Percentiles rank a stretch among this genome's conserved stretches.
Conservation (phyloP, 2,329 filamentous ascomycete genomes). For the Fusarium sp. region DNA sequence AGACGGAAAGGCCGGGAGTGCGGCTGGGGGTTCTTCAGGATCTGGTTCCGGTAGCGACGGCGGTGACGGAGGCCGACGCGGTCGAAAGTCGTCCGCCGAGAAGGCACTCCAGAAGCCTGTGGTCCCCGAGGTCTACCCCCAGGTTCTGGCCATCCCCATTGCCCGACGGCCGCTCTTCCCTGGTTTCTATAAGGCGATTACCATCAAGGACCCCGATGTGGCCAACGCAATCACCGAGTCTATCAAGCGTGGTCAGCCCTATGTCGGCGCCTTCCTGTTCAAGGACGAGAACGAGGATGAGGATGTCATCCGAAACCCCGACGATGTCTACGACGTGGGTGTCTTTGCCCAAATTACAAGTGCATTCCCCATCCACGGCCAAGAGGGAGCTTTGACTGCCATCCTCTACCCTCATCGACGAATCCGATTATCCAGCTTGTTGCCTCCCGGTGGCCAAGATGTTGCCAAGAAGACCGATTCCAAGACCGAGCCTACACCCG, state of each 20-base stretch:
- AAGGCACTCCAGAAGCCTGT: slow-evolving; percentile 85
- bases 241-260: slow-evolving; percentile 96
- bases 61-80: slow-evolving; percentile 74
- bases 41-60: slow-evolving; percentile 64
- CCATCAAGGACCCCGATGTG: slow-evolving; percentile 92
- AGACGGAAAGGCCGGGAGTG: slow-evolving; percentile 67
- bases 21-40: slow-evolving; percentile 63
- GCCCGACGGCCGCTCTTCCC: slow-evolving; percentile 93
- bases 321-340: slow-evolving; percentile 94
- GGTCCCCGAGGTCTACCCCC: slow-evolving; percentile 94
- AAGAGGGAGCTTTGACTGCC: slow-evolving; percentile 86
- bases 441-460: slow-evolving; percentile 72
- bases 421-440: slow-evolving; percentile 87
- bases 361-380: slow-evolving; percentile 89
- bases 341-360: slow-evolving; percentile 99
- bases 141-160: slow-evolving; percentile 97
- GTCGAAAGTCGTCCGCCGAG: slow-evolving; percentile 76
- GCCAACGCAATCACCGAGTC: slow-evolving; percentile 94
- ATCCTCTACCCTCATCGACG: slow-evolving; percentile 96
- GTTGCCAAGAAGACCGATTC: slow-evolving; percentile 61
- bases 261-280: slow-evolving; percentile 95
- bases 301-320: slow-evolving; percentile 88
- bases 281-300: slow-evolving; percentile 96
- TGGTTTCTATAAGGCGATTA: slow-evolving; percentile 98
- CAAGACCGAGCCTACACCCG: slow-evolving; percentile 63